Evolutionary conservation across 2,329 filamentous ascomycete species (phyloP).

Genomic region (Zymoseptoria tritici): DNA sequence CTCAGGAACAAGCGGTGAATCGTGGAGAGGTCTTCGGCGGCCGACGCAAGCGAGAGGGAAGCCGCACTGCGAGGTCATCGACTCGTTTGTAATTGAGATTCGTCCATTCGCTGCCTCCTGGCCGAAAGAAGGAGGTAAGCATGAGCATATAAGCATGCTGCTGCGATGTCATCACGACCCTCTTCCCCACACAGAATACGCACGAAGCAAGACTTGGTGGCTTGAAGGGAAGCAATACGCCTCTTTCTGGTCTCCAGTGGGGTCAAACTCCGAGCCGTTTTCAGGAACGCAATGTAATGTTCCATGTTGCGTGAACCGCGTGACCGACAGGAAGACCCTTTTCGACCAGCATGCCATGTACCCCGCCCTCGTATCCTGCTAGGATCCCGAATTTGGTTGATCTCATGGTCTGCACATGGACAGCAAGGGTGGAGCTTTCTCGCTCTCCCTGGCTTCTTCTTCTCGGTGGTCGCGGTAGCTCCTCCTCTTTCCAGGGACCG

Average conservation of each 20-base stretch:
- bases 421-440: not conserved
- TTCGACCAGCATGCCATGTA: not conserved
- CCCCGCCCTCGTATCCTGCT: not conserved
- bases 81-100: not conserved
- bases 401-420: not conserved
- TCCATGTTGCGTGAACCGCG: not conserved
- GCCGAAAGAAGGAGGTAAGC: not conserved
- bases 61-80: not conserved
- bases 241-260: not conserved
- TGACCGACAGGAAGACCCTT: not conserved
- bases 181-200: not conserved
- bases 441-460: not conserved
- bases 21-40: not conserved
- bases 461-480: not conserved
- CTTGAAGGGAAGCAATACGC: not conserved
- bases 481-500: not conserved
- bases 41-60: not conserved
- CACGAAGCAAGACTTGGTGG: not conserved
- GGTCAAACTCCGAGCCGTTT: not conserved
- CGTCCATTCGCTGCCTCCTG: not conserved
- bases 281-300: not conserved
- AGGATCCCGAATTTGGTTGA: not conserved
- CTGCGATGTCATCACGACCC: not conserved
- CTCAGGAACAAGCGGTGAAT: too few relatives aligned
- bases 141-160: not conserved